These are phyloP conservation scores for Penicillium sp. DNA, from an alignment of 2,329 filamentous ascomycete species.

Conservation along the genomic window DNA sequence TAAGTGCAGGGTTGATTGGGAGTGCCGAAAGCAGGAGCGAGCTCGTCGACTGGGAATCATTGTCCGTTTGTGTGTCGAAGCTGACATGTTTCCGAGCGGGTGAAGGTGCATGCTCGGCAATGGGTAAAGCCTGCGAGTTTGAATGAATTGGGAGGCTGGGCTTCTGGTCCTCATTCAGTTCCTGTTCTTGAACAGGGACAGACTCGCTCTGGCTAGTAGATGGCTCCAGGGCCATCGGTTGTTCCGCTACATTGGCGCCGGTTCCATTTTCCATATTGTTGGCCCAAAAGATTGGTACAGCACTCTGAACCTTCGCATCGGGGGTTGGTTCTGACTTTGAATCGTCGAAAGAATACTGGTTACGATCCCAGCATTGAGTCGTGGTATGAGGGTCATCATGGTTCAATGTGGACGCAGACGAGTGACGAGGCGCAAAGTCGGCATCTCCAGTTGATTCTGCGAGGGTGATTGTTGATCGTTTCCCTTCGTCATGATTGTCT, in stretches of 20 bases:
- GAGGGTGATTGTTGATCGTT: constrained; percentile 32
- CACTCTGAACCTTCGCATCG: constrained; percentile 10
- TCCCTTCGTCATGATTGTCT: constrained; percentile 23
- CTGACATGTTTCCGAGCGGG: constrained; percentile 1
- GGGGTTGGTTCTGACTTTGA: constrained; percentile 12
- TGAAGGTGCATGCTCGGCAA: background rate
- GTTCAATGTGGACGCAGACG: constrained; percentile 31
- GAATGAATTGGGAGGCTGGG: background rate
- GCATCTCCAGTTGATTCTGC: constrained; percentile 27
- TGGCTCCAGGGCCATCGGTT: constrained; percentile 4
- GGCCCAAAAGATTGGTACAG: constrained; percentile 12
- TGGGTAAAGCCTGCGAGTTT: background rate
- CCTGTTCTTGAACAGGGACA: background rate
- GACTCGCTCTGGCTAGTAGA: constrained; percentile 16
- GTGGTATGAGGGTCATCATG: constrained; percentile 21
- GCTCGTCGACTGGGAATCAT: constrained; percentile 11
- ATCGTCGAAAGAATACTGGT: constrained; percentile 11
- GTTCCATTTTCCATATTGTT: constrained; percentile 12
- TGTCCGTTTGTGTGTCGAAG: constrained; percentile 8
- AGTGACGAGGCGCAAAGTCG: constrained; percentile 28
- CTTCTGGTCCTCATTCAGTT: background rate
- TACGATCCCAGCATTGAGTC: constrained; percentile 18
- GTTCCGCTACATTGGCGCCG: background rate
- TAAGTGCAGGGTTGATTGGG: constrained; percentile 24
- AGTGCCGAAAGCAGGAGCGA: constrained; percentile 21